A percentile compares a stretch with the other conserved stretches of the same genome.
Evolutionary conservation across 306 rosid species (phyloP).

Genomic region (Castanospermum australe): DNA sequence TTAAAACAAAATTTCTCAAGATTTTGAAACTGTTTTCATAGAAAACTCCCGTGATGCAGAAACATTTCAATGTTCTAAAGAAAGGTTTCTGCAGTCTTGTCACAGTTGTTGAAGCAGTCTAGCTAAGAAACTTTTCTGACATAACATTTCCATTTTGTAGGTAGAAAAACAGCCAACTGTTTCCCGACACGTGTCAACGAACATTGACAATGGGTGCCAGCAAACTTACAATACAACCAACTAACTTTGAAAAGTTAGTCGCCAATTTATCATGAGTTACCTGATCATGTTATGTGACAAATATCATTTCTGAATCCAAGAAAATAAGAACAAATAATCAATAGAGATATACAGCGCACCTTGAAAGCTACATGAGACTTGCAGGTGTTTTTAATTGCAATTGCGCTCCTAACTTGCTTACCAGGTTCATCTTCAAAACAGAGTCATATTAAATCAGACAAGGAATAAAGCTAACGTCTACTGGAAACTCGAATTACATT

Average conservation of each 20-base stretch:
- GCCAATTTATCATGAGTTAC: neutral
- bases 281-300: neutral
- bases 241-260: neutral
- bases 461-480: constrained; percentile 14
- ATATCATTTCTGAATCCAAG: constrained; percentile 8
- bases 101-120: constrained; percentile 4
- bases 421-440: constrained; percentile 88
- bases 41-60: neutral
- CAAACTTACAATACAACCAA: neutral
- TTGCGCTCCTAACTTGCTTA: constrained; percentile 92
- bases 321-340: neutral
- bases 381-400: constrained; percentile 88
- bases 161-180: constrained; percentile 13
- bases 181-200: neutral
- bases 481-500: constrained; percentile 17
- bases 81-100: neutral
- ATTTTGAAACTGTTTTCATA: neutral
- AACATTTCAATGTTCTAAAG: neutral
- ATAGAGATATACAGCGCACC: constrained; percentile 47
- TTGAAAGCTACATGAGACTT: constrained; percentile 93
- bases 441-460: constrained; percentile 28
- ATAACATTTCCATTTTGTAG: constrained; percentile 1
- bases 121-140: neutral
- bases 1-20: constrained; percentile 5
- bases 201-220: neutral